Percentiles rank a stretch among this genome's conserved stretches.
These are phyloP conservation scores for Castanospermum australe DNA, from an alignment of 306 rosid species.

Conservation along the genomic window DNA sequence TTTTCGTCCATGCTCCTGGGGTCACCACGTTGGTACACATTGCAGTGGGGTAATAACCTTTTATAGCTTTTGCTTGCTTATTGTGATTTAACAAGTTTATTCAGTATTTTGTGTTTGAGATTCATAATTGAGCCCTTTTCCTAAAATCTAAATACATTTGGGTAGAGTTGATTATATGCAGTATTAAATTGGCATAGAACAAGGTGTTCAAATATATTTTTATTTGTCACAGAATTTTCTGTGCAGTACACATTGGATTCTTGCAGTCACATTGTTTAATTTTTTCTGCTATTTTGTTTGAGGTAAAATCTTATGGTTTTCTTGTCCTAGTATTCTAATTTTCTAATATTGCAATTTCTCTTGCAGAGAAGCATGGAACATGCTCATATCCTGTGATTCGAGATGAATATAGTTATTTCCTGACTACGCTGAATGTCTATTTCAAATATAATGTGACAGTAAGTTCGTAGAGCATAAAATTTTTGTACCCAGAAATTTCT, in stretches of 20 bases:
- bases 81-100: conserved; percentile 19
- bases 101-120: conserved; percentile 19
- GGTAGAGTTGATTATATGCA: not conserved
- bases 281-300: not conserved
- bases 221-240: not conserved
- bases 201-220: not conserved
- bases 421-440: conserved; percentile 67
- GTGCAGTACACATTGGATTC: not conserved
- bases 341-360: conserved; percentile 26
- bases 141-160: conserved; percentile 18
- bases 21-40: conserved; percentile 26
- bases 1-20: conserved; percentile 35
- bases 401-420: conserved; percentile 81
- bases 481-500: not conserved
- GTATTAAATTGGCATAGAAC: conserved; percentile 2
- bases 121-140: not conserved
- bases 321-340: conserved; percentile 6
- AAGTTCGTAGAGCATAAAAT: conserved; percentile 38
- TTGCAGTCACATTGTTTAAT: not conserved
- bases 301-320: conserved; percentile 2
- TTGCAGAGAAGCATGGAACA: conserved; percentile 97
- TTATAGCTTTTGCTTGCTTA: conserved; percentile 34
- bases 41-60: conserved; percentile 92
- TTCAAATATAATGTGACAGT: conserved; percentile 91
- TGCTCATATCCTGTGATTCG: conserved; percentile 68